Evolutionary conservation across 139 green algal genomes (phyloP), one percentile per base, ranked within the genome.

Genomic region (Tetratostichococcus sp.): DNA sequence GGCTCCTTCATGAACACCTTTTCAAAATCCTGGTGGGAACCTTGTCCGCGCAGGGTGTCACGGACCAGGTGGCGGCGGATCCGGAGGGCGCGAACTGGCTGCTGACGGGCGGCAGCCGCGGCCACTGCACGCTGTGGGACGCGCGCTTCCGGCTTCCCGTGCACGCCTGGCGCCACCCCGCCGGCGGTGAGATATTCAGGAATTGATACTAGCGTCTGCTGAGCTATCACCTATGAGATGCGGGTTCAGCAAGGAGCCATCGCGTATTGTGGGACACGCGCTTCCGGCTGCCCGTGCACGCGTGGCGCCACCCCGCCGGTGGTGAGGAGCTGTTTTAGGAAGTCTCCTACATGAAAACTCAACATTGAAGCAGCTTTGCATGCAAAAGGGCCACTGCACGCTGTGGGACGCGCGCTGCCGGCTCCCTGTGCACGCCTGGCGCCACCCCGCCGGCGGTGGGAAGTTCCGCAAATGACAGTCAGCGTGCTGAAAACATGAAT

Each of bases 351-450:
- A n/a, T n/a, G n/a, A n/a, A n/a, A n/a, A n/a, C n/a, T n/a, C n/a
- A n/a, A n/a, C n/a, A n/a, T n/a, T n/a, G n/a, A n/a, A n/a, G n/a
- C n/a, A n/a, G n/a, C n/a, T n/a, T n/a, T n/a, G n/a, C n/a, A n/a
- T n/a, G n/a, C n/a, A n/a, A n/a, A n/a, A n/a, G n/a, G 92, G 92
- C 28, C 68, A 73, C 33, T 67, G 95, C 62, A 71, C 76, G 4
- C 67, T 95, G 65, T 97, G 92, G 92, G 93, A 97, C 75, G 79
- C 92, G 43, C 82, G 93, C 70, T 97, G 95, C 82, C 76, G 75
- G 71, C 71, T 94, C 62, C 77, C 62, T 1, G 78, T 86, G 32
- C 62, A 58, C 31, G 25, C 23, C 31, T 86, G 83, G 71, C 43
- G 43, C 35, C 69, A 78, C 69, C 50, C 50, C 50, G 50, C 50